Percentiles rank a stretch among this genome's conserved stretches.
Evolutionary conservation across 2,329 filamentous ascomycete species (phyloP).

Genomic region (Ophiostoma australiae): DNA sequence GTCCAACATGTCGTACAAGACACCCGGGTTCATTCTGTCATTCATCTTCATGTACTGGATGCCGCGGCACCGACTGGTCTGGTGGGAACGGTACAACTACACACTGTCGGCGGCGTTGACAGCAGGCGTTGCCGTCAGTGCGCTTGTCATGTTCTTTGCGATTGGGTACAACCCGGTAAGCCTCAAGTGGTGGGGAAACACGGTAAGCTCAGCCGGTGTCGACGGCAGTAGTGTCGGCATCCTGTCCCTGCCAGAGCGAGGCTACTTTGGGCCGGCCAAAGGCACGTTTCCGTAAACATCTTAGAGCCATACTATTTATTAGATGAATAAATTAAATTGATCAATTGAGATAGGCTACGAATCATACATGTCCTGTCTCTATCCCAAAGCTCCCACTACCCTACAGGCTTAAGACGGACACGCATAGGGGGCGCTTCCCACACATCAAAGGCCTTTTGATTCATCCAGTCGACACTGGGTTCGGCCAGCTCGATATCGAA

Average conservation of each 20-base stretch:
- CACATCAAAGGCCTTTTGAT: not conserved
- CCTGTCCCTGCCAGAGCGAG: slow-evolving; percentile 33
- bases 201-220: slow-evolving; percentile 38
- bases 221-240: slow-evolving; percentile 33
- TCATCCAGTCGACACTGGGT: not conserved
- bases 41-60: slow-evolving; percentile 65
- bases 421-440: not conserved
- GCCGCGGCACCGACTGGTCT: slow-evolving; percentile 59
- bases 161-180: slow-evolving; percentile 42
- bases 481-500: not conserved
- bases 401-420: not conserved
- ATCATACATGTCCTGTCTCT: no score
- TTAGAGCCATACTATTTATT: not conserved
- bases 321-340: no score
- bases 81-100: slow-evolving; percentile 78
- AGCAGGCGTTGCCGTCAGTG: slow-evolving; percentile 61
- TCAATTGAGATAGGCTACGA: no score
- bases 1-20: slow-evolving; percentile 65
- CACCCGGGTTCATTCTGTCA: slow-evolving; percentile 64
- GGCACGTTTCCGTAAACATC: slow-evolving; percentile 21
- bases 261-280: slow-evolving; percentile 35
- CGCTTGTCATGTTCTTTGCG: slow-evolving; percentile 65
- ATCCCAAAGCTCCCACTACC: no score
- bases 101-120: slow-evolving; percentile 67
- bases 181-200: slow-evolving; percentile 40